phyloP scores from a whole-genome alignment of 2,329 filamentous ascomycete species.

The Beauveria scarabaeidicola region DNA sequence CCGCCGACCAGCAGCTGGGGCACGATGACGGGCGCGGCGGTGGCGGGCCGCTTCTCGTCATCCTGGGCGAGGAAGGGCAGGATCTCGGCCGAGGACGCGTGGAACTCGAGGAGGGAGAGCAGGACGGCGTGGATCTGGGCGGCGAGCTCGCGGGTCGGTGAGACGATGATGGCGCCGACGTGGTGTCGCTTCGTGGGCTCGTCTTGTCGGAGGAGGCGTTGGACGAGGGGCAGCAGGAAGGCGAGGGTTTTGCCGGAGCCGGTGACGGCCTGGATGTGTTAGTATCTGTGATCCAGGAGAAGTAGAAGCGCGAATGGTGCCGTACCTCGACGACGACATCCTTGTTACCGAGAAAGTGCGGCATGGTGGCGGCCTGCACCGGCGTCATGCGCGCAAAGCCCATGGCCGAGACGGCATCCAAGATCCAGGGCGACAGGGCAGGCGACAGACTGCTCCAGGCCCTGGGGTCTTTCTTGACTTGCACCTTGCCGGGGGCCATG shows the following conservation, averaged over 20 bases:
- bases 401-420: slow-evolving; percentile 76
- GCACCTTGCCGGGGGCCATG: slow-evolving; percentile 26
- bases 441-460: slow-evolving; percentile 34
- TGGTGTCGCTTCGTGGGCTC: slow-evolving; percentile 85
- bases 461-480: slow-evolving; percentile 37
- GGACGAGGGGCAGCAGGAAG: slow-evolving; percentile 75
- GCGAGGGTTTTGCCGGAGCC: slow-evolving; percentile 85
- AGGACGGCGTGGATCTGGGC: slow-evolving; percentile 83
- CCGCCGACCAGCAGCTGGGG: slow-evolving; percentile 87
- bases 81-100: slow-evolving; percentile 64
- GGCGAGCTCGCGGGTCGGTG: slow-evolving; percentile 83
- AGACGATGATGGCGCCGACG: slow-evolving; percentile 82
- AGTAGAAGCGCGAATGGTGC: neutral
- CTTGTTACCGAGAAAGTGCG: slow-evolving; percentile 80
- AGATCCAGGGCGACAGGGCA: slow-evolving; percentile 57
- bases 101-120: slow-evolving; percentile 69
- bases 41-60: slow-evolving; percentile 41
- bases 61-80: slow-evolving; percentile 46
- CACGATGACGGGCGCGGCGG: slow-evolving; percentile 49
- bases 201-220: slow-evolving; percentile 70
- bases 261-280: slow-evolving; percentile 58
- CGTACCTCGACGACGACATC: slow-evolving; percentile 79
- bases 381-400: slow-evolving; percentile 84
- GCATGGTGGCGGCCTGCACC: slow-evolving; percentile 87
- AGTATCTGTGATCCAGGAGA: too few species aligned